Evolutionary conservation across 1,139 yeast species (phyloP).

Genomic region (Kurtzmaniella quercitrusa): DNA sequence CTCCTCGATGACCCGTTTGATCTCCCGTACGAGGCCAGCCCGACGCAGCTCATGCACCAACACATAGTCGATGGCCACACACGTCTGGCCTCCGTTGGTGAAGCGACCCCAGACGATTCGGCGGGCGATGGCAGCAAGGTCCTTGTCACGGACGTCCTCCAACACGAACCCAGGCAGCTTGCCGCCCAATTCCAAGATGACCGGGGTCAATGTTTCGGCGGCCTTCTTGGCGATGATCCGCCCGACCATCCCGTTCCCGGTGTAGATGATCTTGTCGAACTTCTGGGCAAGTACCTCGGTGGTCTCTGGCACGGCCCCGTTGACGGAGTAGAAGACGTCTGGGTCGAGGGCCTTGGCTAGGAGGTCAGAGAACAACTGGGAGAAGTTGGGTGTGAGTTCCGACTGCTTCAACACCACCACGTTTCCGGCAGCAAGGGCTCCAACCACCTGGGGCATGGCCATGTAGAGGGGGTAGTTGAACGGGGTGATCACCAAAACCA

Average conservation of each 20-base stretch:
- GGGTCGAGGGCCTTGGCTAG: conserved; percentile 52
- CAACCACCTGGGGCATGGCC: conserved; percentile 62
- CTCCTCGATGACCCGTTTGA: conserved; percentile 38
- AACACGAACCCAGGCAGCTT: conserved; percentile 80
- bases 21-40: conserved; percentile 45
- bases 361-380: conserved; percentile 52
- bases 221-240: conserved; percentile 75
- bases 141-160: conserved; percentile 38
- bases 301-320: conserved; percentile 74
- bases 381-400: conserved; percentile 66
- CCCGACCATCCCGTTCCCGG: conserved; percentile 80
- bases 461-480: conserved; percentile 81
- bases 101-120: conserved; percentile 78
- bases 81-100: conserved; percentile 84
- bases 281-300: conserved; percentile 59
- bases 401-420: conserved; percentile 77
- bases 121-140: conserved; percentile 52
- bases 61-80: conserved; percentile 84
- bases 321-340: conserved; percentile 56
- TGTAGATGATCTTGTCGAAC: conserved; percentile 81
- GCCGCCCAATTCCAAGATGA: conserved; percentile 86
- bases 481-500: conserved; percentile 73
- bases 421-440: conserved; percentile 88
- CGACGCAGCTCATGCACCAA: conserved; percentile 58
- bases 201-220: conserved; percentile 79